Conservation (phyloP, 106 monocot species). For the Dioscorea alata region DNA sequence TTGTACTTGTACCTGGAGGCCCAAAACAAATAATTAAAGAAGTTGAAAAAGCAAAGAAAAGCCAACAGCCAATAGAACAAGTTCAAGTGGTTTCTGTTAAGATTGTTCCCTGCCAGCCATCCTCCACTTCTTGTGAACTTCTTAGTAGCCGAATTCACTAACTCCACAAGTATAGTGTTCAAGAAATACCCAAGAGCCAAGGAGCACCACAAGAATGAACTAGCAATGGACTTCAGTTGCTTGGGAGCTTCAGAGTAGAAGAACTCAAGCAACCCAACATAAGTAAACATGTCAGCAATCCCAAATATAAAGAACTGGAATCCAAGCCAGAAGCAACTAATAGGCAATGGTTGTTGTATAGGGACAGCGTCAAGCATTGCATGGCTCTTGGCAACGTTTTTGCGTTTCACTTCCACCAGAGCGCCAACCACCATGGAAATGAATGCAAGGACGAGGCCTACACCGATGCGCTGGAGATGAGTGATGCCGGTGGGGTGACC, state of each 20-base stretch:
- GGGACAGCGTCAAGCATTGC: conserved; percentile 22
- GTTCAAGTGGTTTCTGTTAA: conserved; percentile 51
- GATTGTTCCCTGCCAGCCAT: conserved; percentile 53
- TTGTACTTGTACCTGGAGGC: conserved; percentile 33
- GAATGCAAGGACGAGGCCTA: conserved; percentile 63
- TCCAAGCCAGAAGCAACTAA: conserved; percentile 48
- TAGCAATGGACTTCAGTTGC: conserved; percentile 82
- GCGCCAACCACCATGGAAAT: conserved; percentile 80
- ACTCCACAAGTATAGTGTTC: conserved; percentile 72
- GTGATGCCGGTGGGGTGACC: conserved; percentile 43
- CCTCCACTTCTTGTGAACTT: conserved; percentile 14
- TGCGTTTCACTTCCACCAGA: conserved; percentile 38
- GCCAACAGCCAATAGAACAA: conserved; percentile 66
- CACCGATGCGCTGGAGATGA: conserved; percentile 69
- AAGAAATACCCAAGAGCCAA: conserved; percentile 90
- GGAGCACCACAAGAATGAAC: conserved; percentile 87
- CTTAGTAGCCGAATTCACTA: conserved; percentile 56
- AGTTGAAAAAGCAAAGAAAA: conserved; percentile 53
- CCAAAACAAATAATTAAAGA: conserved; percentile 66
- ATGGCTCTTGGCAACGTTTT: conserved; percentile 4
- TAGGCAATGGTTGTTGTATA: too few relatives aligned
- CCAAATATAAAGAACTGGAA: conserved; percentile 83
- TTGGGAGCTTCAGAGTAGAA: conserved; percentile 77
- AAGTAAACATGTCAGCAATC: conserved; percentile 83
- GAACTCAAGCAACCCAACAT: conserved; percentile 83